Evolutionary conservation across 768 basidiomycete genomes (phyloP), one percentile per base, ranked within the genome.

Genomic region (Macrolepiota fuliginosa): DNA sequence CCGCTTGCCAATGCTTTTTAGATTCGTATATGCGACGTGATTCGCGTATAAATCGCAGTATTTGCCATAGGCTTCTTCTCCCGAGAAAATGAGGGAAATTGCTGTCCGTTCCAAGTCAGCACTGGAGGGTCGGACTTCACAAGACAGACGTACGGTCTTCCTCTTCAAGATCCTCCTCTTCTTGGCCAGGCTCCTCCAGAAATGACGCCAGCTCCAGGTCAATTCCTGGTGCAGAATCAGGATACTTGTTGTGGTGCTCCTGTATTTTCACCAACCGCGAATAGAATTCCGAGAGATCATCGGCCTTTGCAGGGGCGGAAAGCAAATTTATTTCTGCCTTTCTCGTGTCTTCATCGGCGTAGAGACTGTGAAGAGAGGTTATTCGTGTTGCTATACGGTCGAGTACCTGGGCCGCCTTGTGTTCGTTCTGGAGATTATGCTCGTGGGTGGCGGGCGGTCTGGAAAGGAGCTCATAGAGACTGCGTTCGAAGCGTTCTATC

Each of bases 201-300:
- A 93, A 83, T 70, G 85, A 82, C 51, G 88, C 87, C 66, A 97
- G 82, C 76, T 96, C 94, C 64, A 87, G 80, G 74, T 93, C 88
- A 75, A 96, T 89, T 56, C 63, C 89, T 81, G 88, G 81, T 70
- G 84, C 83, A 76, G 90, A 80, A 78, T 96, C 91, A 79, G 95
- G 95, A 83, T 98, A 95, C 81, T 93, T 93, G 77, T 83, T 84
- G 82, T 98, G 89, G 84, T 96, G 94, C 72, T 96, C 94, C 79
- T 96, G 93, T 76, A 98, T 88, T 84, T 92, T 94, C 71, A 87
- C 89, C 81, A 98, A 88, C 79, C 97, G 89, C 74, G 89, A 81
- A 79, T 99, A 98, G 79, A 99, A 99, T 75, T 96, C 94, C 51
- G 89, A 87, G 55, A 98, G 82, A 76, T 98, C 85, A 74, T 86